Evolutionary conservation across 441 rosid species (phyloP).

Genomic region (Populus hybrid): DNA sequence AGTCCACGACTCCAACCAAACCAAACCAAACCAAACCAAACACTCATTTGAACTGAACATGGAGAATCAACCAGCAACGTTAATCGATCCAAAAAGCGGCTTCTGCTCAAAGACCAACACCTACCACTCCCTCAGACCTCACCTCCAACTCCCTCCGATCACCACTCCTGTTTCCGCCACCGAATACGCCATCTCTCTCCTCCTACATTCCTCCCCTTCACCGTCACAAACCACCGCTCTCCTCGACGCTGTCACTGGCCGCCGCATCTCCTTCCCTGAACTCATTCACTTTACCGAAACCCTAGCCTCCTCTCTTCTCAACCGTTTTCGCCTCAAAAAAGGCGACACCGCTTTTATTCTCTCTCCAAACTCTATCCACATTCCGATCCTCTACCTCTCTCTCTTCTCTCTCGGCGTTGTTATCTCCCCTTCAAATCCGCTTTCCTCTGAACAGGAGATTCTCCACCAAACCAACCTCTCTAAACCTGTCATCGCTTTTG

Average conservation of each 20-base stretch:
- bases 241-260: constrained; percentile 37
- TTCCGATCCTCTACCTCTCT: constrained; percentile 47
- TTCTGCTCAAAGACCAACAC: constrained; percentile 35
- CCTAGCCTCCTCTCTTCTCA: constrained; percentile 32
- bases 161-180: constrained; percentile 32
- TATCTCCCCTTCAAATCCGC: constrained; percentile 51
- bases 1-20: too few species aligned
- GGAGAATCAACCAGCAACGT: background rate
- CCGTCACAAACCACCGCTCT: constrained; percentile 30
- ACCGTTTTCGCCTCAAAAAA: constrained; percentile 30
- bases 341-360: constrained; percentile 46
- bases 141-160: constrained; percentile 30
- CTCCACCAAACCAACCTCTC: constrained; percentile 38
- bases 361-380: constrained; percentile 41
- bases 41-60: background rate
- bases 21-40: background rate
- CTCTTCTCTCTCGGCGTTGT: constrained; percentile 58
- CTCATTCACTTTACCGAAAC: constrained; percentile 26
- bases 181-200: constrained; percentile 36
- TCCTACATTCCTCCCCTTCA: constrained; percentile 32
- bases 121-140: constrained; percentile 43
- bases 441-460: constrained; percentile 35
- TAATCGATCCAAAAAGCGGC: constrained; percentile 29
- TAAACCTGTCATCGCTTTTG: constrained; percentile 48
- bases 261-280: constrained; percentile 35